Percentiles rank a stretch among this genome's conserved stretches.
Conservation (phyloP, 2,329 filamentous ascomycete species). For the Dichotomopilus funicola region DNA sequence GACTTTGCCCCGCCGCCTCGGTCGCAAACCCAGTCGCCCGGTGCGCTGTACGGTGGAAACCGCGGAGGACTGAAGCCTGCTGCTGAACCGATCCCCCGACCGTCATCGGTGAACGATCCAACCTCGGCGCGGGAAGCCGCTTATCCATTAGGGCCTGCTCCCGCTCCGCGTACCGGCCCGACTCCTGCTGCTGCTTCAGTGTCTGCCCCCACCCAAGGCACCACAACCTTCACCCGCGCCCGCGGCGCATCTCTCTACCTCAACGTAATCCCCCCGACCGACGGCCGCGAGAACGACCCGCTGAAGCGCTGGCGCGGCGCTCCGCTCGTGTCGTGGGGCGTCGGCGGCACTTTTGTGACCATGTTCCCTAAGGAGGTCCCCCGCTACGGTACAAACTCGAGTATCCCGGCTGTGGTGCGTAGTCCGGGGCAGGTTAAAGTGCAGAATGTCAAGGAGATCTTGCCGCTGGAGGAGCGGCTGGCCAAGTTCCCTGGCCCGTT, state of each 20-base stretch:
- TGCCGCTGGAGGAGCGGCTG: conserved; percentile 64
- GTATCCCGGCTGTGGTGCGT: conserved; percentile 70
- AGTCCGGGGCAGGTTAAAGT: conserved; percentile 76
- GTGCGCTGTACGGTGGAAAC: conserved; percentile 34
- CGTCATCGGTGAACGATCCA: conserved; percentile 47
- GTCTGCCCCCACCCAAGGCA: conserved; percentile 11
- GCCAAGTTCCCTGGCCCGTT: conserved; percentile 85
- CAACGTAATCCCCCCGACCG: conserved; percentile 55
- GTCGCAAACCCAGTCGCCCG: conserved; percentile 58
- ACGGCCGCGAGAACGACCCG: conserved; percentile 65
- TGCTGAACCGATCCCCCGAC: conserved; percentile 43
- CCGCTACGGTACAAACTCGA: conserved; percentile 70
- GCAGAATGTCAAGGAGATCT: conserved; percentile 65
- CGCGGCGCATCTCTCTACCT: conserved; percentile 49
- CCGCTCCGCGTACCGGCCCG: background rate
- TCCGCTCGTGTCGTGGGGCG: conserved; percentile 81
- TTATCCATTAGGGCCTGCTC: conserved; percentile 8
- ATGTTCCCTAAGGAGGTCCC: conserved; percentile 86
- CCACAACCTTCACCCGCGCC: conserved; percentile 29
- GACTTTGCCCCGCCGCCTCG: conserved; percentile 51
- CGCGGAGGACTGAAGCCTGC: conserved; percentile 29
- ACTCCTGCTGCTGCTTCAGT: conserved; percentile 12
- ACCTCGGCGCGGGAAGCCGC: conserved; percentile 31
- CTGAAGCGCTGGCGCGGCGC: conserved; percentile 86
- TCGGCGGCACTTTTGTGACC: conserved; percentile 74